Base-by-base conservation (phyloP, 2,329 filamentous ascomycete genomes). In the Chalaropsis ovoidea region DNA sequence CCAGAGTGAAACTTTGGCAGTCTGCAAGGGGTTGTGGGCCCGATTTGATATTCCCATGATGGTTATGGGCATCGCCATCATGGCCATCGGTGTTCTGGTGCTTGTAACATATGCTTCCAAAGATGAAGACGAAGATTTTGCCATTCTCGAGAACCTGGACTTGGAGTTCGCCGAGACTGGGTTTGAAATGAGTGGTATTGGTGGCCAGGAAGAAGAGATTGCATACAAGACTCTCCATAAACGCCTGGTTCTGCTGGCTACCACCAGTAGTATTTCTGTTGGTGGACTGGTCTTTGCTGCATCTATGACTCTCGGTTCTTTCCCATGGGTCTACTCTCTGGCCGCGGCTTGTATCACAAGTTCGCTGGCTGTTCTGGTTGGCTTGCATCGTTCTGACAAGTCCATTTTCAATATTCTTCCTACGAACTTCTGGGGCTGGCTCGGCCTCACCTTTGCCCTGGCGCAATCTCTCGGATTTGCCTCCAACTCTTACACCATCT, bases 401-500 rank as follows among this genome's bases (percentile, higher is more conserved):
- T 76, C 74, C 10, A 65, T 84, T 19, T 69, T 74, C 41, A 81
- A 81, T 67, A 72, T 89, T 43, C 70, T 90, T 10, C 92, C 91
- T 0, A 83, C 76, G n/a, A 88, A 84, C 0, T 77, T 92, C 64
- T 99, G 93, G 92, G 88, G 90, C n/a, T 93, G 89, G 86, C 78
- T 95, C 67, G 86, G 90, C 5, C 78, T 90, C 31, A 74, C 92
- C 15, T 90, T 95, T 70, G 91, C 91, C 0, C 74, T 91, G n/a
- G 85, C 88, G 68, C 90, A 96, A 72, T 95, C 91, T n/a, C 79
- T 89, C 63, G 93, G 94, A 7, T 99, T 97, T 74, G 93, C 93
- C 0, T 94, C 94, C 2, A 99, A 99, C 76, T 99, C 94, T 0
- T 99, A 92, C 76, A 97, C 93, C 0, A 96, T 99, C 70, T 99